These are phyloP conservation scores for Trypanosoma avium DNA, from an alignment of 208 protist species.

Conservation along the genomic window DNA sequence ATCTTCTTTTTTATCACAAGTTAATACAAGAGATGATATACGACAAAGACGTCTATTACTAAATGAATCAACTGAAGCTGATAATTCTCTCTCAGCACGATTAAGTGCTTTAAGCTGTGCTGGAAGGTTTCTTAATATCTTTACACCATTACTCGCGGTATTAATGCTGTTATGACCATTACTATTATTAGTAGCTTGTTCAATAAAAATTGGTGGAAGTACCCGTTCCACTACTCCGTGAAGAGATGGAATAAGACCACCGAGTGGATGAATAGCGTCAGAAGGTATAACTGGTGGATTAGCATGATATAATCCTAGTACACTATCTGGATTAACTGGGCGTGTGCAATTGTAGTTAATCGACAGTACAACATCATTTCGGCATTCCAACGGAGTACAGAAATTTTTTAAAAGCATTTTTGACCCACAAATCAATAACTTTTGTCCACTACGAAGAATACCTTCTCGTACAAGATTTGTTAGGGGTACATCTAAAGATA, in stretches of 20 bases:
- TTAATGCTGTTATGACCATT: no score
- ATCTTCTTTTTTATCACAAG: conserved; percentile 40
- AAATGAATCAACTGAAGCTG: not conserved
- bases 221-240: conserved; percentile 65
- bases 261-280: conserved; percentile 48
- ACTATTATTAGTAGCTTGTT: conserved; percentile 3
- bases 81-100: conserved; percentile 11
- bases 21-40: conserved; percentile 57
- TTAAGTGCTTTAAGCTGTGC: conserved; percentile 45
- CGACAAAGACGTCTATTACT: conserved; percentile 27
- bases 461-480: conserved; percentile 65
- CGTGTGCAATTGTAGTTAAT: conserved; percentile 85
- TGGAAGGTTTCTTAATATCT: conserved; percentile 41
- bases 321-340: conserved; percentile 32
- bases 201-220: conserved; percentile 67
- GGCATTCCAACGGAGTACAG: conserved; percentile 59
- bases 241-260: conserved; percentile 73
- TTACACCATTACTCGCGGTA: conserved; percentile 12
- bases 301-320: conserved; percentile 51
- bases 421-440: conserved; percentile 68
- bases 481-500: conserved; percentile 70
- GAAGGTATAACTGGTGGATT: conserved; percentile 54
- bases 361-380: conserved; percentile 41
- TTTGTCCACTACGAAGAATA: conserved; percentile 48
- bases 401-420: conserved; percentile 39